Evolutionary conservation across 2,329 filamentous ascomycete species (phyloP), one percentile per base, ranked within the genome.

Genomic region (Aspergillus alliaceus): DNA sequence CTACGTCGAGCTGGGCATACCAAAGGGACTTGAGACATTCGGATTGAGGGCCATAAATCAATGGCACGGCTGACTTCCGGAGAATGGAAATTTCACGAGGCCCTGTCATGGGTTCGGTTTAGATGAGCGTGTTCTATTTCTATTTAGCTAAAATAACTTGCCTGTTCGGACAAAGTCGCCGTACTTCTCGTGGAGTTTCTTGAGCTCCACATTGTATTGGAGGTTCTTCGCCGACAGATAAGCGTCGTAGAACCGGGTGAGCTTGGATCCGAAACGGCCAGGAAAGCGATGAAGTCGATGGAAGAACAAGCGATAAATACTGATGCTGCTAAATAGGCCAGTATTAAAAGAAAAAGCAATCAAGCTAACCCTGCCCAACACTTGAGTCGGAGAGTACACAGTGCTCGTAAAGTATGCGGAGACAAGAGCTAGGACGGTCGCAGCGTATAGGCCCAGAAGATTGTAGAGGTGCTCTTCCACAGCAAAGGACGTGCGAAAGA

Each of bases 91-190:
- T 27, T n/a, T 60, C 56, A 27, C 59, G 56, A 5, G 56, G 56
- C 12, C 56, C 59, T 58, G 22, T 3, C 39, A n/a, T 37, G 3
- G 4, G 25, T 14, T 20, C 18, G 7, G 4, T 6, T 44, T 15
- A 44, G 14, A 6, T 11, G 2, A 25, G 6, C n/a, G 32, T 15
- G 12, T 8, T n/a, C n/a, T 8, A 6, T 11, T 15, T 20, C 15
- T 14, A 3, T 12, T 47, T 9, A 18, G n/a, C 15, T 4, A 11
- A 4, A 12, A 1, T 31, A 5, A 18, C 25, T 47, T 57, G 72
- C 73, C 73, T 9, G 66, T 69, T 27, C 71, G 67, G 6, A 74
- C 67, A 58, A 72, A 68, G 42, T 74, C 67, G 22, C 73, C 72
- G 58, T 74, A 73, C 34, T 64, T 53, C 0, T 59, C 47, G 53